These are phyloP conservation scores for Oropetium thomaeum DNA, from an alignment of 176 grass and related monocot genomes.

Conservation along the genomic window DNA sequence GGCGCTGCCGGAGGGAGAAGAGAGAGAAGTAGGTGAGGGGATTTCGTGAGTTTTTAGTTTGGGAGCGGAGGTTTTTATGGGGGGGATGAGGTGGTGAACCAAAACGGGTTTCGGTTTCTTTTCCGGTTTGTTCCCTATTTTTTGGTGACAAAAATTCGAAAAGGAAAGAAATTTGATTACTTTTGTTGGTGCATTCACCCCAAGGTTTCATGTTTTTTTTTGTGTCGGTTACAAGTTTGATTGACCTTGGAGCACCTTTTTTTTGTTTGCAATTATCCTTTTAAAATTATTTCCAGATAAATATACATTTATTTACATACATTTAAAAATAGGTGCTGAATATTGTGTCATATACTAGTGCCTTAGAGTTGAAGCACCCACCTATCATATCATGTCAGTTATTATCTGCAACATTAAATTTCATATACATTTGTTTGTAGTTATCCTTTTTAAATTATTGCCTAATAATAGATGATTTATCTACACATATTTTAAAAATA, in stretches of 20 bases:
- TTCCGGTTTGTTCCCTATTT: neutral
- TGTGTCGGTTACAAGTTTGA: neutral
- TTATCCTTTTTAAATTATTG: neutral
- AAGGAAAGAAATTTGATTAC: neutral
- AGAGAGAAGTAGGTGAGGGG: conserved; percentile 12
- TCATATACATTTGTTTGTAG: too few species aligned
- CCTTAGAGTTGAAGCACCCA: neutral
- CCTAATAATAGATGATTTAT: neutral
- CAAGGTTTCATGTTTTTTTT: neutral
- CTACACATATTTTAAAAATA: neutral
- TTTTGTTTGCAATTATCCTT: neutral
- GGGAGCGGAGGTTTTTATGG: conserved; percentile 37
- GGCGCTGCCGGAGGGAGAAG: neutral
- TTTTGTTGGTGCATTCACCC: neutral
- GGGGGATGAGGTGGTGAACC: neutral
- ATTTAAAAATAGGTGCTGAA: neutral
- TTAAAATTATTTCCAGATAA: neutral
- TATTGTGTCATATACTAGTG: neutral
- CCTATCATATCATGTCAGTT: neutral
- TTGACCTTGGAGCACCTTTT: neutral
- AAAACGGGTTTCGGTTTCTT: neutral
- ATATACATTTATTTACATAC: neutral
- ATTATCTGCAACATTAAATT: neutral
- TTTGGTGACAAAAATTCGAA: neutral
- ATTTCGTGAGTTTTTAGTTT: conserved; percentile 24